These are phyloP conservation scores for Epichloe amarillans DNA, from an alignment of 2,329 filamentous ascomycete genomes.

Conservation along the genomic window DNA sequence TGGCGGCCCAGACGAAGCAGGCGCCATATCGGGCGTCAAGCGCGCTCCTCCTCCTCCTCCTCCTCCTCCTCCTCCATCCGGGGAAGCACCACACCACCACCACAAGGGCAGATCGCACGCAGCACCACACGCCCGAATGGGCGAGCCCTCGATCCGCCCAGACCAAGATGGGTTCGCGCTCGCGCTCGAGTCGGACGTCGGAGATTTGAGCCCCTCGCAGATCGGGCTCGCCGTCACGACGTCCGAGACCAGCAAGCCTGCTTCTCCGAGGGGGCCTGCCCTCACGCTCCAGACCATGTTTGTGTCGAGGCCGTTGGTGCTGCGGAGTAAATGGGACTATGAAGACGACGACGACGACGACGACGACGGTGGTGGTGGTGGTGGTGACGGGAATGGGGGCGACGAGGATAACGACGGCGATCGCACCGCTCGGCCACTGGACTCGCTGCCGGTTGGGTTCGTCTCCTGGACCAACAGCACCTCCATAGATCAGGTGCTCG, in stretches of 20 bases:
- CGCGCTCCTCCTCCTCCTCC: background rate
- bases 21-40: constrained; percentile 31
- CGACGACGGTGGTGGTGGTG: background rate
- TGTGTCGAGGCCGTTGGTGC: constrained; percentile 6
- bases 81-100: background rate
- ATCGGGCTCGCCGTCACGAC: constrained; percentile 16
- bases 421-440: constrained; percentile 24
- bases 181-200: constrained; percentile 12
- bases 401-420: constrained; percentile 23
- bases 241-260: constrained; percentile 10
- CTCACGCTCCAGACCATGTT: constrained; percentile 33
- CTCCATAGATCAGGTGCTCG: constrained; percentile 33
- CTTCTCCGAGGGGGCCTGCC: constrained; percentile 15
- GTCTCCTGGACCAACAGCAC: constrained; percentile 16
- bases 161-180: constrained; percentile 8
- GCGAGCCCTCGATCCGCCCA: constrained; percentile 10
- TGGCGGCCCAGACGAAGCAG: constrained; percentile 31
- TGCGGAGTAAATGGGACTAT: constrained; percentile 1
- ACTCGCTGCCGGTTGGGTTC: constrained; percentile 15
- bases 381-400: constrained; percentile 3
- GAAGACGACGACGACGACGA: background rate
- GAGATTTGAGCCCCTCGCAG: constrained; percentile 5
- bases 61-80: background rate
- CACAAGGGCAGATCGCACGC: too few relatives aligned
- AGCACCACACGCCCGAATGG: background rate